Conservation (phyloP, 2,329 filamentous ascomycete species). For the Furcasterigmium furcatum region DNA sequence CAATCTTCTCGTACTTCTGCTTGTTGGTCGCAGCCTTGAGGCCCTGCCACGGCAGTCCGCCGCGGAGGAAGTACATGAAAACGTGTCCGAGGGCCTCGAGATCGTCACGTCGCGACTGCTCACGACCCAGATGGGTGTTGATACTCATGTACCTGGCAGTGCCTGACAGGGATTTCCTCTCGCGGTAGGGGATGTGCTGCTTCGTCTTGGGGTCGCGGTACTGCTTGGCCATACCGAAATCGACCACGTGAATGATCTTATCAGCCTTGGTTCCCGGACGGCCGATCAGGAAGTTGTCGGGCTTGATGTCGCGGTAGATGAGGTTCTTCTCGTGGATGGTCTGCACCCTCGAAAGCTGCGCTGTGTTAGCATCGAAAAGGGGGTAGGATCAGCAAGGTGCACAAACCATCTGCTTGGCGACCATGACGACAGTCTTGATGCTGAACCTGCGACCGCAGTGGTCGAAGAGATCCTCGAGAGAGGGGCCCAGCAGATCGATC, state of each 20-base stretch:
- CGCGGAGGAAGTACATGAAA: constrained; percentile 73
- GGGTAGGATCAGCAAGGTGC: not conserved
- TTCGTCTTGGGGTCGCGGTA: constrained; percentile 99
- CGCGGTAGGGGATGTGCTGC: constrained; percentile 96
- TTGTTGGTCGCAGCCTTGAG: constrained; percentile 75
- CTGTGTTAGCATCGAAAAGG: not conserved
- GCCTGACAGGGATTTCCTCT: constrained; percentile 93
- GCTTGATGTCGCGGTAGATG: constrained; percentile 99
- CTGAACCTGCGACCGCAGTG: constrained; percentile 94
- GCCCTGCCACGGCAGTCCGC: constrained; percentile 69
- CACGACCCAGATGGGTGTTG: constrained; percentile 95
- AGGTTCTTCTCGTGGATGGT: constrained; percentile 98
- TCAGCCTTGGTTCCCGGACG: constrained; percentile 89
- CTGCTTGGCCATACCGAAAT: constrained; percentile 99
- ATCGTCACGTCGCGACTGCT: constrained; percentile 94
- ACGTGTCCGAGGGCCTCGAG: constrained; percentile 81
- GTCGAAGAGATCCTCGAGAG: constrained; percentile 94
- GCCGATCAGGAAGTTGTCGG: constrained; percentile 98
- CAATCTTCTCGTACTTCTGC: constrained; percentile 99
- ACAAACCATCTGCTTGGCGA: constrained; percentile 94
- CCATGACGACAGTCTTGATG: constrained; percentile 98
- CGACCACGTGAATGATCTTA: constrained; percentile 97
- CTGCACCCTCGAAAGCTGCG: constrained; percentile 81
- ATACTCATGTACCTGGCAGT: constrained; percentile 99
- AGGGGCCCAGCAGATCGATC: constrained; percentile 92